A percentile compares a stretch with the other conserved stretches of the same genome.
These are phyloP conservation scores for Forsythia viridissima DNA, from an alignment of 257 asterid genomes.

Conservation along the genomic window DNA sequence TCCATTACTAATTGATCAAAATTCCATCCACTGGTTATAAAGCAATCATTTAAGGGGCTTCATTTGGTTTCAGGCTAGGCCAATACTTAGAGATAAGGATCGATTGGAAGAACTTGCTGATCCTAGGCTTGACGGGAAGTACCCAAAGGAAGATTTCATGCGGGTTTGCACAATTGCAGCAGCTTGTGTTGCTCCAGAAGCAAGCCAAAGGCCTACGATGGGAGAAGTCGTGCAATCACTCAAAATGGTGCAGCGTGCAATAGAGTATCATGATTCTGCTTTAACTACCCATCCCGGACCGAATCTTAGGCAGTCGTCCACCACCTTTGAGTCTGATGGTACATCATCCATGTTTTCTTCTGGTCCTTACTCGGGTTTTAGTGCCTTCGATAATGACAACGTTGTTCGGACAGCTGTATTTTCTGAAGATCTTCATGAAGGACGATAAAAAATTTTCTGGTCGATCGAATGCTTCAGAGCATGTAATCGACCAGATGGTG, in stretches of 20 bases:
- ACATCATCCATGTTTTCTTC: constrained; percentile 93
- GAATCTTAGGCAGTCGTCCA: constrained; percentile 84
- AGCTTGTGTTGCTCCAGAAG: constrained; percentile 95
- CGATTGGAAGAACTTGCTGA: constrained; percentile 90
- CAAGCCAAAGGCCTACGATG: constrained; percentile 89
- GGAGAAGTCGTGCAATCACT: constrained; percentile 99
- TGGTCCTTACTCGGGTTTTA: constrained; percentile 84
- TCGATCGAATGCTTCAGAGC: not conserved
- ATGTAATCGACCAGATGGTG: constrained; percentile 9
- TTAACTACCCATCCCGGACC: constrained; percentile 50
- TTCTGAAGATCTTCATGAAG: constrained; percentile 98
- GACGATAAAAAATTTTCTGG: constrained; percentile 48
- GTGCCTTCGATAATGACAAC: constrained; percentile 65
- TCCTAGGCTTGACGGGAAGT: constrained; percentile 72
- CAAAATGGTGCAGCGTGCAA: constrained; percentile 83
- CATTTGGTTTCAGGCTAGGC: constrained; percentile 71
- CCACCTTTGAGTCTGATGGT: constrained; percentile 87
- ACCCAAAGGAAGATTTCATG: constrained; percentile 77
- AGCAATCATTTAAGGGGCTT: not conserved
- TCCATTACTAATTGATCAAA: not conserved
- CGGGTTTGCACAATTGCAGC: constrained; percentile 97
- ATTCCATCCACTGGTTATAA: not conserved
- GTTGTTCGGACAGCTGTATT: constrained; percentile 63
- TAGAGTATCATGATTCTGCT: constrained; percentile 69
- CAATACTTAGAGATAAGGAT: constrained; percentile 79